phyloP scores from a whole-genome alignment of 2,329 filamentous ascomycete species.

The Pestalotiopsis sp. region DNA sequence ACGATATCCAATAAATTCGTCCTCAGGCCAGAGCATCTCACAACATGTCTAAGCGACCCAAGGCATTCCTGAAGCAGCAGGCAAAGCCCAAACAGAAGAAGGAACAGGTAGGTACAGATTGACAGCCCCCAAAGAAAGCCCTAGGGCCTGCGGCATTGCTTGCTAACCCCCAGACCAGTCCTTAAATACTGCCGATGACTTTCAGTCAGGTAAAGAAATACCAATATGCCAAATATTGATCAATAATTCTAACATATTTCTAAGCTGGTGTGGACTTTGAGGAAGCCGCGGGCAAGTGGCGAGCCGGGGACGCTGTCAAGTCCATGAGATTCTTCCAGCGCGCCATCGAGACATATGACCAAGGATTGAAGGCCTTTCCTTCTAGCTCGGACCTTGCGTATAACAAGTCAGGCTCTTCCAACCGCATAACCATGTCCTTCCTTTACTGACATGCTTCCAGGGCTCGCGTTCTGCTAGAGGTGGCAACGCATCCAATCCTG shows the following conservation, averaged over 20 bases:
- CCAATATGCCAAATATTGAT: neutral
- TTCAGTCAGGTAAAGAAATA: conserved; percentile 54
- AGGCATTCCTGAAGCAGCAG: conserved; percentile 21
- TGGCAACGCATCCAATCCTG: conserved; percentile 68
- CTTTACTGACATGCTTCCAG: conserved; percentile 37
- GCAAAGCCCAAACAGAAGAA: conserved; percentile 25
- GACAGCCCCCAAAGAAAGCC: neutral
- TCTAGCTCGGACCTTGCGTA: conserved; percentile 72
- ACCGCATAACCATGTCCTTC: neutral
- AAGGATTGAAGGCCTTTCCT: conserved; percentile 63
- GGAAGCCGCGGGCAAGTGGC: conserved; percentile 75
- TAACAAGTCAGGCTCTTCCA: conserved; percentile 62
- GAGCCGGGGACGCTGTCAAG: conserved; percentile 71
- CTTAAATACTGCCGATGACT: conserved; percentile 68
- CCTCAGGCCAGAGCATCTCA: neutral
- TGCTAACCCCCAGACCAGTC: conserved; percentile 37
- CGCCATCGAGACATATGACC: conserved; percentile 68
- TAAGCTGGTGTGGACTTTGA: conserved; percentile 68
- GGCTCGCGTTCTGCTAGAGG: conserved; percentile 70
- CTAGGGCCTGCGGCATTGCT: neutral
- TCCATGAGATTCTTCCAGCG: conserved; percentile 58
- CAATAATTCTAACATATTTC: conserved; percentile 11
- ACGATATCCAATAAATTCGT: neutral
- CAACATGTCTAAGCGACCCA: conserved; percentile 16
- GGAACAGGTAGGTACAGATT: conserved; percentile 15